Evolutionary conservation across 352 stramenopile species (phyloP), one percentile per base, ranked within the genome.

Genomic region (Globisporangium cylindrosporum): DNA sequence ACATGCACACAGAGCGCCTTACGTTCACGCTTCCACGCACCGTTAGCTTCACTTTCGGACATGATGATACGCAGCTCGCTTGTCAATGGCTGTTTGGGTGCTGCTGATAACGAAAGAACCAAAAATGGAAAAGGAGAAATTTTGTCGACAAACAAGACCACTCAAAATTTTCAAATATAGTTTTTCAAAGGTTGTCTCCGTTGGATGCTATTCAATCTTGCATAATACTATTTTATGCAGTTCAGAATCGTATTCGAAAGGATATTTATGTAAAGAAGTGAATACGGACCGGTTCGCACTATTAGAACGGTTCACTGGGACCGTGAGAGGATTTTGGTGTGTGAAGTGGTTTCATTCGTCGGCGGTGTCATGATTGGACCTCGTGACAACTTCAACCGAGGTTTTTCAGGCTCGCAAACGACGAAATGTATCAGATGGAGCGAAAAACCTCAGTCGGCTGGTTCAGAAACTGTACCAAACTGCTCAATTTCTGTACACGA

Each of bases 321-420:
- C 34, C 34, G 34, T 41, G 8, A 9, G 34, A 41, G 12, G 38
- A 46, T 20, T 38, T 20, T 14, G 43, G 49, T 64, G 65, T 32
- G 27, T 32, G 27, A 74, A 74, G 62, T 68, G 27, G 51, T 54
- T 68, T 76, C 29, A 10, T 73, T 84, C 67, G 81, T 91, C 82
- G 79, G 6, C 79, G 48, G 58, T 76, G 82, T 91, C 82, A 91
- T 69, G 64, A 75, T 71, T 62, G 54, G 29, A 81, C 62, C 78
- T 85, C 70, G 63, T 36, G 49, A 8, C 59, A 86, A 84, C 79
- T 89, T 89, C 80, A 91, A 89, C 43, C 46, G 60, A 70, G 74
- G 46, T 75, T 74, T 66, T 61, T 60, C 4, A 12, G 41, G 12
- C 24, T 51, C 3, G 0, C 12, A 15, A 24, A n/a, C 24, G 5